Evolutionary conservation across 2,329 filamentous ascomycete genomes (phyloP).

Genomic region (Penicillium sp.): DNA sequence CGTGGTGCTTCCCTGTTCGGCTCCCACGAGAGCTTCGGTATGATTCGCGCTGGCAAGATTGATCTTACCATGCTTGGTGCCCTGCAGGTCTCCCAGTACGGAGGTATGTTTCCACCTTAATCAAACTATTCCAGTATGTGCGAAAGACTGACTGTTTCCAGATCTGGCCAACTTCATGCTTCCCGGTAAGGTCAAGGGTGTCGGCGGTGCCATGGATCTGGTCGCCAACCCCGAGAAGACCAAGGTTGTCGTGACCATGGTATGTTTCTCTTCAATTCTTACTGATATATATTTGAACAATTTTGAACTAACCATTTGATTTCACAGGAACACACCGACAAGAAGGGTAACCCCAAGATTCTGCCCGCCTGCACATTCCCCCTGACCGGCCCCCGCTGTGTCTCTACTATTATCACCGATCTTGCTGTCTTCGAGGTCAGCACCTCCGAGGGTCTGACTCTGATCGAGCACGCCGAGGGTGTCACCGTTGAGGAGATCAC

Average conservation of each 20-base stretch:
- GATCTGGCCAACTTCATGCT: conserved; percentile 92
- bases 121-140: too few species aligned
- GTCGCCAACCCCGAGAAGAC: conserved; percentile 73
- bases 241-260: conserved; percentile 71
- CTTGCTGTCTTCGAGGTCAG: conserved; percentile 77
- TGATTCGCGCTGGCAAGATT: conserved; percentile 84
- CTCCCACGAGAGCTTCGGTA: conserved; percentile 79
- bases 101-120: conserved; percentile 43
- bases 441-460: conserved; percentile 54
- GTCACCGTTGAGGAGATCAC: conserved; percentile 70
- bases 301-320: not conserved
- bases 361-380: conserved; percentile 65
- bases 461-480: conserved; percentile 73
- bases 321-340: conserved; percentile 65
- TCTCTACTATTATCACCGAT: conserved; percentile 75
- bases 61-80: conserved; percentile 84
- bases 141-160: not conserved
- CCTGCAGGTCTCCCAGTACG: conserved; percentile 76
- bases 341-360: conserved; percentile 71
- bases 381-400: conserved; percentile 67
- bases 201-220: conserved; percentile 80
- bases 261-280: conserved; percentile 1
- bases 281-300: not conserved
- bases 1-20: conserved; percentile 78
- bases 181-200: conserved; percentile 82